Evolutionary conservation across 176 grass and related monocot genomes (phyloP), one percentile per base, ranked within the genome.

Genomic region (Carex littledalei): DNA sequence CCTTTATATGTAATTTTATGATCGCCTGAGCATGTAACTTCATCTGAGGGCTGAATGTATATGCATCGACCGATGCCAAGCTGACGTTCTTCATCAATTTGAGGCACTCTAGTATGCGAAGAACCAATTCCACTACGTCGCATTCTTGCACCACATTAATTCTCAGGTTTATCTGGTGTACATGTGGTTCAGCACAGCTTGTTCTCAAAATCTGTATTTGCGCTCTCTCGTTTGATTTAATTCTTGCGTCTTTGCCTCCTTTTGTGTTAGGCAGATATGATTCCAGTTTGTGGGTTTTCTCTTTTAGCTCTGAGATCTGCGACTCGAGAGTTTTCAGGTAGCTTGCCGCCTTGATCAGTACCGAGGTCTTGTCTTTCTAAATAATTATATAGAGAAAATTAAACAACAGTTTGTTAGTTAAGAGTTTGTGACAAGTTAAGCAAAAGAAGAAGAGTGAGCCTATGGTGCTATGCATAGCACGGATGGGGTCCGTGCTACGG

Each of bases 321-420:
- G 79, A 32, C 89, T 90, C 86, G 59, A 99, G 69, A 31, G 72
- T 77, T 81, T 87, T 94, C 31, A 99, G 68, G 75, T 92, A 94
- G 78, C 81, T 92, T 55, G 87, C 86, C 7, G 96, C 72, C 84
- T 92, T 89, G 37, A 84, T 87, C 29, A 99, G 84, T 83, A 99
- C 96, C 10, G 93, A 92, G 67, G 91, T 93, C 83, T 95, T 99
- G 88, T 99, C 96, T 88, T 94, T 92, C 96, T 99, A 87, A 17
- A 54, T 32, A 84, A 87, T 69, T 3, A 45, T 21, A 52, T 37
- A 89, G 17, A 82, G 6, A 63, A 45, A 57, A 66, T 16, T 3
- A 34, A 81, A 80, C 24, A 78, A 47, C 2, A 72, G 14, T 57
- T 76, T 57, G 11, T 78, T 78, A 78, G 24, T 78, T 57, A 57